Evolutionary conservation across 106 monocot species (phyloP), one percentile per base, ranked within the genome.

Genomic region (Platanthera zijinensis): DNA sequence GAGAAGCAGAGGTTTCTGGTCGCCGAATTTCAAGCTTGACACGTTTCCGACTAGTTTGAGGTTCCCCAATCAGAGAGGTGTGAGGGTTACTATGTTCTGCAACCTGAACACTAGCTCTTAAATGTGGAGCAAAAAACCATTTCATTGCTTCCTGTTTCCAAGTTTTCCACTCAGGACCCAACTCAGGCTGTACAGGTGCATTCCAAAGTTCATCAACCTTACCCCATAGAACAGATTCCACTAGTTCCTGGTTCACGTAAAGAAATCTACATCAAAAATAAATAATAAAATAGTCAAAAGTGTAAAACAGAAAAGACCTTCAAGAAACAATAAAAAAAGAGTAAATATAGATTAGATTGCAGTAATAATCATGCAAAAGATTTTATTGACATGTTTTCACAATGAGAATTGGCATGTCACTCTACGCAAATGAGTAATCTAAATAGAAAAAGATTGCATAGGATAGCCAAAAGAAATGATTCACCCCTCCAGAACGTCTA

Each of bases 131-230:
- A 52, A 73, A 78, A 71, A 91, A 91, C 79, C 70, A 82, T 80
- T 86, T 89, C 79, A 88, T 88, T 47, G 87, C 86, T 84, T 97
- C 93, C 71, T 91, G 93, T 77, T 94, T 97, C 91, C 90, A 89
- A 48, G 86, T 85, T 76, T 83, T 93, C 97, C 97, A 97, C 73
- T 97, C 93, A 63, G 83, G 77, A 69, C 80, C 80, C 75, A 86
- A 73, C 56, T 94, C 89, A 52, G 83, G 85, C 76, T 94, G 91
- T 63, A 85, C 75, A 74, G 92, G 86, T 74, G 89, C 87, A 75
- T 82, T 81, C 90, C 85, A 85, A 28, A 97, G 88, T 72, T 85
- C 84, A 46, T 88, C 84, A 17, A 97, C 84, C 78, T 89, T 77
- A 62, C 45, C 79, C 97, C 97, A 97, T 15, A 86, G 66, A 4